Conservation (phyloP, 163 green algal species). For the Chlorella variabilis region DNA sequence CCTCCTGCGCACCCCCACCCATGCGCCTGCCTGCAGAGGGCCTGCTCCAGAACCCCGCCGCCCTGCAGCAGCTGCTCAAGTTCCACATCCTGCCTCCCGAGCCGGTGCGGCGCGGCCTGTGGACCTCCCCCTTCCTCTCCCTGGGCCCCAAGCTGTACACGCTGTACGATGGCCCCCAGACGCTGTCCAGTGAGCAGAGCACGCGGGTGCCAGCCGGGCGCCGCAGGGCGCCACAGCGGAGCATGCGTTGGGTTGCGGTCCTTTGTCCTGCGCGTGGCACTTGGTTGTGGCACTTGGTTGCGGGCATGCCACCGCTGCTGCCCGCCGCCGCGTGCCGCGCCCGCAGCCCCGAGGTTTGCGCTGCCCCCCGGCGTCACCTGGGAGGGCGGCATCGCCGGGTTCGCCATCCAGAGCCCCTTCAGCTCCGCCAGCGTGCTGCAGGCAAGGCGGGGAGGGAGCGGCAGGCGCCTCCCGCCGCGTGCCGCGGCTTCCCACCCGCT, state of each 20-base stretch:
- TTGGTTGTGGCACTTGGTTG: too few species aligned
- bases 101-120: constrained; percentile 47
- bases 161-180: constrained; percentile 6
- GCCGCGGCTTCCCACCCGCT: too few species aligned
- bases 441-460: constrained; percentile 3
- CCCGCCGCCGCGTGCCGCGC: too few species aligned
- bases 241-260: too few species aligned
- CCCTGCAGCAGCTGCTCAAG: constrained; percentile 45
- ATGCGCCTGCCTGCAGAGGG: neutral
- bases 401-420: constrained; percentile 36
- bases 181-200: constrained; percentile 23
- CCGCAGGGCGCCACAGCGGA: too few species aligned
- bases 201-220: too few species aligned
- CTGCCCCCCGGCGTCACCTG: constrained; percentile 35
- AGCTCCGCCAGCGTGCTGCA: constrained; percentile 33
- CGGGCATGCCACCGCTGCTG: too few species aligned
- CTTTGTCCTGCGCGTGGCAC: too few species aligned
- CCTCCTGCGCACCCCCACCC: neutral
- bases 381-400: constrained; percentile 47
- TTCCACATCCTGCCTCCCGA: constrained; percentile 58
- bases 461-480: too few species aligned
- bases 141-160: constrained; percentile 48
- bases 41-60: constrained; percentile 27
- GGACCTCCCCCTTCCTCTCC: constrained; percentile 49
- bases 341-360: constrained; percentile 19